Evolutionary conservation across 176 grass and related monocot genomes (phyloP), one percentile per base, ranked within the genome.

Genomic region (Themeda triandra): DNA sequence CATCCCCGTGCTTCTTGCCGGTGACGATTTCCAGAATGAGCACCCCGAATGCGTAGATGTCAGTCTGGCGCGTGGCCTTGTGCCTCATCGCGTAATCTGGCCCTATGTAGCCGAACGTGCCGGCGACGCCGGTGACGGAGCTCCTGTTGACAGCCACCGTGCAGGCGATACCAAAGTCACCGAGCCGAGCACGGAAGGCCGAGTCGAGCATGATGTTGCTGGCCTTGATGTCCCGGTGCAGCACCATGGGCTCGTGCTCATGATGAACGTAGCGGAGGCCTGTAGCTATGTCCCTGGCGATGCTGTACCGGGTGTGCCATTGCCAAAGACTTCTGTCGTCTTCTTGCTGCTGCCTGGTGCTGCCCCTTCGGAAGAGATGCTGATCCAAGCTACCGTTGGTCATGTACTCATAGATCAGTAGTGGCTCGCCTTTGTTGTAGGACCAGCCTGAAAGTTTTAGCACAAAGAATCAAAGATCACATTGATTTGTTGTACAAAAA

Each of bases 381-480:
- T 71, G 37, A 4, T 71, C 68, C 68, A 79, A 31, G 39, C 77
- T 79, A 7, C 60, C 59, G 4, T 65, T 79, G 4, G 59, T 63
- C 77, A 79, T 79, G 39, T 65, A 63, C 60, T 79, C 77, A 6
- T 65, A 79, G 15, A 79, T 45, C 14, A 79, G 25, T 29, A 79
- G 59, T 1, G 77, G 76, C 24, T 65, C 77, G 19, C 77, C 60
- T 5, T 29, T 63, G 62, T 79, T 28, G 77, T 65, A 79, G 6
- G 77, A 79, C 77, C 77, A 65, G 2, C 77, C 77, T 79, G 36
- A 41, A 77, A 56, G 4, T 46, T 46, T 15, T 13, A 3, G 13
- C 45, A 46, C 45, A 45, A 45, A 45, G 1, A 45, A 45, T 45
- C 42, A 13, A 13, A 45, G 42, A 45, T 45, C 42, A 3, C 12